These are phyloP conservation scores for Gnaphalium uliginosum DNA, from an alignment of 129 eudicot species.

Conservation along the genomic window DNA sequence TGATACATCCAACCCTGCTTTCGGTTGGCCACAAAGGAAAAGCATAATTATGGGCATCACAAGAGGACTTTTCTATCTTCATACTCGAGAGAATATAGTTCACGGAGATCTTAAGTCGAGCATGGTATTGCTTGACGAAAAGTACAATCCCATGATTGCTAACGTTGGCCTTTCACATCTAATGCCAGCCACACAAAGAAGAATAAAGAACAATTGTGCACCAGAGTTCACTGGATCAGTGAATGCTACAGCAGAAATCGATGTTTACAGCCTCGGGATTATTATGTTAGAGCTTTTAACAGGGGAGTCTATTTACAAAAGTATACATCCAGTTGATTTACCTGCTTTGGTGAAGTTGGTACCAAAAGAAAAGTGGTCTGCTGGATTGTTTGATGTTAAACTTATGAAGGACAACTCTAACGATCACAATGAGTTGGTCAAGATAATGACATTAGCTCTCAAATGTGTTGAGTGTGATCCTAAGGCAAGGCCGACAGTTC, in stretches of 20 bases:
- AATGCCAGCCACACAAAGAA: constrained; percentile 32
- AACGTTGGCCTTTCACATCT: constrained; percentile 58
- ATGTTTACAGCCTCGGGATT: constrained; percentile 63
- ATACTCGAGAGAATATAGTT: constrained; percentile 44
- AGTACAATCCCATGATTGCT: constrained; percentile 41
- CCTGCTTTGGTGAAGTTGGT: constrained; percentile 70
- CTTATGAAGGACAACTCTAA: constrained; percentile 48
- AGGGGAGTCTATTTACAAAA: constrained; percentile 53
- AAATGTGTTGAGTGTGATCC: constrained; percentile 68
- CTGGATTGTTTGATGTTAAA: constrained; percentile 50
- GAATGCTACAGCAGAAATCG: constrained; percentile 58
- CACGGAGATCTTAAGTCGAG: constrained; percentile 67
- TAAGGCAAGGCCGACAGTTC: constrained; percentile 53
- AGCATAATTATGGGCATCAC: constrained; percentile 51
- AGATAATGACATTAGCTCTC: constrained; percentile 51
- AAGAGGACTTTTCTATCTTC: constrained; percentile 60
- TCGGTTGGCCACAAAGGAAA: constrained; percentile 49
- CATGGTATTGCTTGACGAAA: constrained; percentile 54
- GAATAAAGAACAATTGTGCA: constrained; percentile 49
- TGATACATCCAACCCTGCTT: constrained; percentile 34
- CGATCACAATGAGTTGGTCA: constrained; percentile 47
- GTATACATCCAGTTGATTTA: constrained; percentile 48
- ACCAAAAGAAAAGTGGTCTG: constrained; percentile 61
- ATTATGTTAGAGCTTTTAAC: constrained; percentile 59
- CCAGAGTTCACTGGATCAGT: constrained; percentile 56